Conservation (phyloP, 345 rosid species). For the Anastatica hierochuntica region DNA sequence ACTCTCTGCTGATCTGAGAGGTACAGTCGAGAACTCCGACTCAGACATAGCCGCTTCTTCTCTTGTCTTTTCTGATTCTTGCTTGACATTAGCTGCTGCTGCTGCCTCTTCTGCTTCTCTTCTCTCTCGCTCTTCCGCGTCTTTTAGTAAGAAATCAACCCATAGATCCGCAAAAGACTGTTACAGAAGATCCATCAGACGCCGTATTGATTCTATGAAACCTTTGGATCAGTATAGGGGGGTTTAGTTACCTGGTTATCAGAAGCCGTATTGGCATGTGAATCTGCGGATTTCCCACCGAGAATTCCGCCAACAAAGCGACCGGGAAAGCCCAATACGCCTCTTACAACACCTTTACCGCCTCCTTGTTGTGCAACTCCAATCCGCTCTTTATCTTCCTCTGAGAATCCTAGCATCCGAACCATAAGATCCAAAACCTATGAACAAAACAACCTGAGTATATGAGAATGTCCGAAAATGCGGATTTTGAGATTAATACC, state of each 20-base stretch:
- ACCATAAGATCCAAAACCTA: slow-evolving; percentile 97
- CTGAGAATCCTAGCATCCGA: slow-evolving; percentile 90
- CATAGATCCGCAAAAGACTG: slow-evolving; percentile 94
- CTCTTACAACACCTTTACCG: slow-evolving; percentile 81
- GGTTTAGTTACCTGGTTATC: slow-evolving; percentile 64
- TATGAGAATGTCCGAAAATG: too few relatives aligned
- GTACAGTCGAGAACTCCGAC: slow-evolving; percentile 81
- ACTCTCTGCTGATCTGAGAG: slow-evolving; percentile 52
- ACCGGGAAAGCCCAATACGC: slow-evolving; percentile 86
- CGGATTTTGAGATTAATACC: too few relatives aligned
- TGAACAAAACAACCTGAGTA: too few relatives aligned
- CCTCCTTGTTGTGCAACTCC: slow-evolving; percentile 77
- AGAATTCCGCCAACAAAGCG: slow-evolving; percentile 91
- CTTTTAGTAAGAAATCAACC: slow-evolving; percentile 98
- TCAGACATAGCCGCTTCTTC: slow-evolving; percentile 20
- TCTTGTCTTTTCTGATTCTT: slow-evolving; percentile 27
- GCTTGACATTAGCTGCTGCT: slow-evolving; percentile 28
- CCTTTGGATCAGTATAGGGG: too few relatives aligned
- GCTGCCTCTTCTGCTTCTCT: slow-evolving; percentile 43
- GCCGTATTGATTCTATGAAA: too few relatives aligned
- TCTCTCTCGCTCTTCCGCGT: slow-evolving; percentile 71
- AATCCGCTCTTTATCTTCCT: slow-evolving; percentile 90
- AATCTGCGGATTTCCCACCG: slow-evolving; percentile 33
- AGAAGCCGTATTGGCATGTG: slow-evolving; percentile 41
- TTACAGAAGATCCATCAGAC: too few relatives aligned